These are phyloP conservation scores for Conidiobolus incongruus DNA, from an alignment of 371 early-diverging fungal species.

Conservation along the genomic window DNA sequence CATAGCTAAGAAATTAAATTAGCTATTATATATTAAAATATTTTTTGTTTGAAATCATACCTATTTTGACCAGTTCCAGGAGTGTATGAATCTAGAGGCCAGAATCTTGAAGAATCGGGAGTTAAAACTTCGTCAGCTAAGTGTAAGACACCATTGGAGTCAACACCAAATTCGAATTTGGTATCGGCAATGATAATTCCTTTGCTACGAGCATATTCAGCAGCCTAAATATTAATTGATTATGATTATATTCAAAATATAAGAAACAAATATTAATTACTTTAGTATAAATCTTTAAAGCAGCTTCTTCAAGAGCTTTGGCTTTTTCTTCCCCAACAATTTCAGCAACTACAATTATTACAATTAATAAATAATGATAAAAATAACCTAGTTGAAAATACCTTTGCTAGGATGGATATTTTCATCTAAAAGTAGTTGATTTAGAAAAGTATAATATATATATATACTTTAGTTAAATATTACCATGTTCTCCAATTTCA, in stretches of 20 bases:
- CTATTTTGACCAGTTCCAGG: slow-evolving; percentile 68
- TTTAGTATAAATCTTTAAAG: slow-evolving; percentile 18
- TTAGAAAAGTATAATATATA: neutral
- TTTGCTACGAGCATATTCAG: slow-evolving; percentile 51
- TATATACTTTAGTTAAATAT: neutral
- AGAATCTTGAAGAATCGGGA: slow-evolving; percentile 94
- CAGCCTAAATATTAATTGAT: slow-evolving; percentile 32
- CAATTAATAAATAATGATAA: slow-evolving; percentile 1
- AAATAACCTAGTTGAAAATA: slow-evolving; percentile 7
- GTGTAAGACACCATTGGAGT: slow-evolving; percentile 48
- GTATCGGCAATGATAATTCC: slow-evolving; percentile 97
- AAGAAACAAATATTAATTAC: neutral
- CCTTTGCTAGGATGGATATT: slow-evolving; percentile 86
- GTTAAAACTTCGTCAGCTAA: slow-evolving; percentile 93
- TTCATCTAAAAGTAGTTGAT: slow-evolving; percentile 32
- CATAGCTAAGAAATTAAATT: slow-evolving; percentile 32
- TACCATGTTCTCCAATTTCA: slow-evolving; percentile 86
- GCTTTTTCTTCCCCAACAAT: slow-evolving; percentile 49
- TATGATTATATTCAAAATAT: neutral
- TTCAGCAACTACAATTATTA: slow-evolving; percentile 26
- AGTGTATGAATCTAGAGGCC: slow-evolving; percentile 65
- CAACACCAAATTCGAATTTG: slow-evolving; percentile 95
- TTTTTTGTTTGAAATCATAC: slow-evolving; percentile 9
- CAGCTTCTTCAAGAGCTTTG: slow-evolving; percentile 7
- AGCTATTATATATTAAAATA: neutral